Evolutionary conservation across 768 basidiomycete genomes (phyloP), one percentile per base, ranked within the genome.

Genomic region (Hortiboletus campestris): DNA sequence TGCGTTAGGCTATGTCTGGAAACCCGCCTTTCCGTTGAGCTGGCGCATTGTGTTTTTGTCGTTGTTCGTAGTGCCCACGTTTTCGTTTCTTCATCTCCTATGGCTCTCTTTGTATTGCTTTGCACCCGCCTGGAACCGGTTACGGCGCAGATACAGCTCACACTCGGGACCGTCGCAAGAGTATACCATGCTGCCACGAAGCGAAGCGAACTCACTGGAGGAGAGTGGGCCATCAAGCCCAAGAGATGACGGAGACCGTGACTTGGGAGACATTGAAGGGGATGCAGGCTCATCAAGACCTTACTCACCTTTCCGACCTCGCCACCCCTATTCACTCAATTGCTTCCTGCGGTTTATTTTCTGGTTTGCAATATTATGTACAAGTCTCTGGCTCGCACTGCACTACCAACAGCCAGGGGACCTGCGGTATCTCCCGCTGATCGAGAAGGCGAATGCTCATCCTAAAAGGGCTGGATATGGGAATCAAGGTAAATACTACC

Each of bases 21-120:
- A 46, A 35, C 57, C 59, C 0, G 59, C 52, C 0, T 66, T 67
- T 43, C 66, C 64, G 1, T 17, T 36, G 5, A 67, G 55, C 32
- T 66, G 64, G 64, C 65, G 55, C 34, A 1, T 65, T 0, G 1
- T 62, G 1, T 40, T 65, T 47, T 11, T 65, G 25, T 55, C 40
- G 2, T 31, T 67, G 34, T 62, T 53, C 14, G 48, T 53, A 2
- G 45, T 62, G 7, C 64, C 66, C 9, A 6, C 25, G 5, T 40
- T 67, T 8, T 46, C 65, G 0, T 50, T 46, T 3, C 13, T 62
- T 7, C 64, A 65, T 1, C 29, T 62, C 42, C 1, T 36, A 3
- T 46, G 46, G 46, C 50, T 64, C 50, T 42, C 28, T 0, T 22
- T 14, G 10, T 4, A 25, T n/a, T 46, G 20, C 14, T 14, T 45